Evolutionary conservation across 2,329 filamentous ascomycete genomes (phyloP).

Genomic region (Aspergillus sp.): DNA sequence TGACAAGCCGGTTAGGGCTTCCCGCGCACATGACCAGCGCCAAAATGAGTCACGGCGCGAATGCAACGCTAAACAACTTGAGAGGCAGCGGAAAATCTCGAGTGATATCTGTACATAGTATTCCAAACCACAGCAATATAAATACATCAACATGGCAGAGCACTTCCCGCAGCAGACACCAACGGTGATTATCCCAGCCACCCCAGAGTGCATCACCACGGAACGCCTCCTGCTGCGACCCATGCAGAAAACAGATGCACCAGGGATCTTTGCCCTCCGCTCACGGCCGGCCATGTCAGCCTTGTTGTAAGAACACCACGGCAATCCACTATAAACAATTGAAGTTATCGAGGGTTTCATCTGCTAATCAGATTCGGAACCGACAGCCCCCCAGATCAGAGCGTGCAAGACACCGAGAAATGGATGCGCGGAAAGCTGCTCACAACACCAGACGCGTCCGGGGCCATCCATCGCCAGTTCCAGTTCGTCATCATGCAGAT

Average conservation of each 20-base stretch:
- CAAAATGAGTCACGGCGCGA: no score
- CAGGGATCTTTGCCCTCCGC: background rate
- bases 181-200: background rate
- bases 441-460: background rate
- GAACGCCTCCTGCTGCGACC: background rate
- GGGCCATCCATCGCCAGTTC: background rate
- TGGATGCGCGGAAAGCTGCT: background rate
- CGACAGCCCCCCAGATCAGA: no score
- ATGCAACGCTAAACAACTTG: no score
- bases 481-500: background rate
- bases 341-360: background rate
- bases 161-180: background rate
- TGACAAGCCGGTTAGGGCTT: no score
- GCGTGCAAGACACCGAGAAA: background rate
- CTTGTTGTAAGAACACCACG: background rate
- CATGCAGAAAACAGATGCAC: background rate
- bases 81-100: no score
- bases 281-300: background rate
- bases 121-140: background rate
- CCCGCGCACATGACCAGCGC: no score
- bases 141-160: background rate
- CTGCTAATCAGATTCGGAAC: background rate
- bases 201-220: background rate
- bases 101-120: no score
- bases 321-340: no score